Evolutionary conservation across 345 rosid species (phyloP).

Genomic region (Mallotus nudiflorus): DNA sequence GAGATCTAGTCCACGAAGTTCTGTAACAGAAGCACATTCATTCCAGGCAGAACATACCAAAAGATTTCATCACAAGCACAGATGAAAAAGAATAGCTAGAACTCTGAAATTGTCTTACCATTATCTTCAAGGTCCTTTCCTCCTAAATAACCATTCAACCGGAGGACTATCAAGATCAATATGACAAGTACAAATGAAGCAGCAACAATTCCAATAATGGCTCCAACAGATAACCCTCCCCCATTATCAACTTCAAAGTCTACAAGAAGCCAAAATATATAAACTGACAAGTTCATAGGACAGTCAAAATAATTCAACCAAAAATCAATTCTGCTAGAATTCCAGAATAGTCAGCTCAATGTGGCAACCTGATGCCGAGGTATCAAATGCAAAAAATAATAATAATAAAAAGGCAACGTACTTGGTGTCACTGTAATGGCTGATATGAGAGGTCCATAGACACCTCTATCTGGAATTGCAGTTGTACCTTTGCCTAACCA

Average conservation of each 20-base stretch:
- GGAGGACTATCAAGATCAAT: neutral
- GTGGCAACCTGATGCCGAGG: too few relatives aligned
- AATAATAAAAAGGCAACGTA: conserved; percentile 42
- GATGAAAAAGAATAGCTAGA: too few relatives aligned
- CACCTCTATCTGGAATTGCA: conserved; percentile 61
- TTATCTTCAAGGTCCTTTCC: conserved; percentile 4
- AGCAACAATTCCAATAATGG: neutral
- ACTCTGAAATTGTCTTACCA: conserved; percentile 1
- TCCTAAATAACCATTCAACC: conserved; percentile 2
- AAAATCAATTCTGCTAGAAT: too few relatives aligned
- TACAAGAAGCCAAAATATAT: conserved; percentile 22
- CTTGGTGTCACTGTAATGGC: conserved; percentile 76
- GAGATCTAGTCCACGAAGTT: too few relatives aligned
- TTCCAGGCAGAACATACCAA: too few relatives aligned
- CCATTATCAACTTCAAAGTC: conserved; percentile 61
- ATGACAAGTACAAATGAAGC: neutral
- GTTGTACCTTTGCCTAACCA: conserved; percentile 89
- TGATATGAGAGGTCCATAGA: conserved; percentile 87
- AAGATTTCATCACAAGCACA: too few relatives aligned
- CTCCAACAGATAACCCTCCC: conserved; percentile 29
- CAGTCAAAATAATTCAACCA: neutral
- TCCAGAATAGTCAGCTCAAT: too few relatives aligned
- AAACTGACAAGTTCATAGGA: neutral
- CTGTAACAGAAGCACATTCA: too few relatives aligned
- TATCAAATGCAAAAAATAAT: too few relatives aligned